Percentiles rank a stretch among this genome's conserved stretches.
Conservation (phyloP, 2,329 filamentous ascomycete species). For the Pestalotiopsis sp. region DNA sequence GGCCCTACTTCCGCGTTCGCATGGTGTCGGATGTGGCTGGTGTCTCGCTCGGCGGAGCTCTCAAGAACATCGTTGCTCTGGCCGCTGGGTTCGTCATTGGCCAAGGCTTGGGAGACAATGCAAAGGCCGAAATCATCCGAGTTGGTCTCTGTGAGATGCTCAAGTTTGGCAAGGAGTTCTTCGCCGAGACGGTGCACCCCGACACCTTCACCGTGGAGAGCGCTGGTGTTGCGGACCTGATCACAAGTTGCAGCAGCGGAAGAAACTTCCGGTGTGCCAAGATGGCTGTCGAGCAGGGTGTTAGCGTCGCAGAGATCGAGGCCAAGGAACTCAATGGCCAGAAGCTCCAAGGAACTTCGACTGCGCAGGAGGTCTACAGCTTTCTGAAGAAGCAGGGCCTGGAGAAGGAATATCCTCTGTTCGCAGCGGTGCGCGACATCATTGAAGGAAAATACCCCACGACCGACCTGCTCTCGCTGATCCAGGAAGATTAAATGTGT, state of each 20-base stretch:
- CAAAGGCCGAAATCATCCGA: conserved; percentile 98
- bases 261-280: conserved; percentile 94
- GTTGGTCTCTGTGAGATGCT: conserved; percentile 96
- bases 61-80: conserved; percentile 96
- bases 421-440: conserved; percentile 86
- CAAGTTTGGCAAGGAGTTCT: conserved; percentile 92
- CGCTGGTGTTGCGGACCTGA: conserved; percentile 91
- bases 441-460: conserved; percentile 76
- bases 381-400: conserved; percentile 80
- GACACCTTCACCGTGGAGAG: conserved; percentile 96
- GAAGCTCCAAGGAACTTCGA: conserved; percentile 95
- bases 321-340: conserved; percentile 90
- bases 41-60: conserved; percentile 88
- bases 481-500: conserved; percentile 32
- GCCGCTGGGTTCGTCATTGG: conserved; percentile 95
- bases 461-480: conserved; percentile 77
- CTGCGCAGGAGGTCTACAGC: conserved; percentile 85
- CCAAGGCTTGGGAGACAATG: conserved; percentile 96
- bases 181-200: conserved; percentile 76
- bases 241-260: conserved; percentile 90
- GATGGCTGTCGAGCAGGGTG: conserved; percentile 78
- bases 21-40: conserved; percentile 95
- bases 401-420: conserved; percentile 86
- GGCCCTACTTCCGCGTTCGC: conserved; percentile 96
- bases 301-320: conserved; percentile 87